Conservation (phyloP, 169 alveolate species). For the Cryptosporidium viatorum region DNA sequence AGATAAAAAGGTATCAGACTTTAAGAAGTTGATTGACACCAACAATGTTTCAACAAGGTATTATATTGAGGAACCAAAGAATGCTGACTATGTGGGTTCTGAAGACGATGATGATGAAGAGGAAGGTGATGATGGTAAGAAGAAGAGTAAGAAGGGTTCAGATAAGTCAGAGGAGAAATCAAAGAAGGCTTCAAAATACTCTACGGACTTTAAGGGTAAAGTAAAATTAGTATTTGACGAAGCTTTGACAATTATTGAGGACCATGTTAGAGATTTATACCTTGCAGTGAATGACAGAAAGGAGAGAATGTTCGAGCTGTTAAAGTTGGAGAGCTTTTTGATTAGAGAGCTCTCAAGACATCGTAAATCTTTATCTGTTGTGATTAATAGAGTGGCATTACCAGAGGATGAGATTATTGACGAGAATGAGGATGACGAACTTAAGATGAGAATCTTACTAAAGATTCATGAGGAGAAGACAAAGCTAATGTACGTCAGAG, state of each 20-base stretch:
- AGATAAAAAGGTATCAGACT: neutral
- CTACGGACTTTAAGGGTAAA: constrained; percentile 19
- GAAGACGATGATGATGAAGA: constrained; percentile 1
- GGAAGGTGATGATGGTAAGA: too few relatives aligned
- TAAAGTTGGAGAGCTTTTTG: constrained; percentile 19
- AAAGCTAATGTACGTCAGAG: constrained; percentile 24
- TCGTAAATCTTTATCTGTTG: neutral
- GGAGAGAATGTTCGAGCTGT: constrained; percentile 19
- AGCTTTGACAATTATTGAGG: constrained; percentile 36
- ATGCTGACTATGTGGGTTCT: neutral
- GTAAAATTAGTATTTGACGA: constrained; percentile 24
- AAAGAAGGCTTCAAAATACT: neutral
- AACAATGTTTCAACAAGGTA: neutral
- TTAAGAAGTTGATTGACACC: neutral
- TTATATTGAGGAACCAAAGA: neutral
- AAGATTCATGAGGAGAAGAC: constrained; percentile 51
- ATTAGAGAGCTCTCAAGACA: constrained; percentile 31
- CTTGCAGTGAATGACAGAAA: neutral
- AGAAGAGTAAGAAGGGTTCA: neutral
- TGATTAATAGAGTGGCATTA: constrained; percentile 4
- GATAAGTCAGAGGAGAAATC: neutral
- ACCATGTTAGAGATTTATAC: constrained; percentile 13
- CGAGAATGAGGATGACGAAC: constrained; percentile 10
- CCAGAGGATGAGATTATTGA: constrained; percentile 39
- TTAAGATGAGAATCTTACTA: constrained; percentile 20